A percentile compares a stretch with the other conserved stretches of the same genome.
Evolutionary conservation across 78 protist genomes (phyloP).

Genomic region (Dictyostelium firmibasis): DNA sequence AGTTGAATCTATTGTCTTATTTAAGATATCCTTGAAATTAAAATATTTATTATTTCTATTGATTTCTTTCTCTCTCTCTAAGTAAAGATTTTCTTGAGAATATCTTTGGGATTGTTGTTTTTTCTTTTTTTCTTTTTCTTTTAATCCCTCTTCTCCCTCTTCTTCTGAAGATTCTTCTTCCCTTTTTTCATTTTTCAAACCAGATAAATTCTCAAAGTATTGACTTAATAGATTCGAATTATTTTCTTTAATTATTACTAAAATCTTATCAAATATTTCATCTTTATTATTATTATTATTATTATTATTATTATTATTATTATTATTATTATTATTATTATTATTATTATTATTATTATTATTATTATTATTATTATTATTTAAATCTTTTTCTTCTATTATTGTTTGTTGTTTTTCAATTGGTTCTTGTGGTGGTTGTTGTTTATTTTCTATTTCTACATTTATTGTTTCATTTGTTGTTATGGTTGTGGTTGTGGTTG

Average conservation of each 20-base stretch:
- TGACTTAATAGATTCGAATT: not conserved
- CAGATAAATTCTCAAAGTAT: not conserved
- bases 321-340: not conserved
- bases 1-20: not conserved
- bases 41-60: not conserved
- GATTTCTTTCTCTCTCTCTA: not conserved
- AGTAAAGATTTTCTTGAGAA: not conserved
- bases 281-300: not conserved
- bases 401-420: not conserved
- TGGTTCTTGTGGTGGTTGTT: not conserved
- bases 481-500: not conserved
- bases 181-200: not conserved
- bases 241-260: not conserved
- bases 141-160: not conserved
- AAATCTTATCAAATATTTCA: not conserved
- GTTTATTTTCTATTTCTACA: not conserved
- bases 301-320: not conserved
- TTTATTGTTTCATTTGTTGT: not conserved
- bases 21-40: not conserved
- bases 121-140: not conserved
- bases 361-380: not conserved
- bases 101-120: not conserved
- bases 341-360: not conserved
- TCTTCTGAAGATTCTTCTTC: not conserved
- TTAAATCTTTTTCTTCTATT: not conserved